phyloP scores from a whole-genome alignment of 805 yeast species.

The Kluyveromyces wickerhamii region DNA sequence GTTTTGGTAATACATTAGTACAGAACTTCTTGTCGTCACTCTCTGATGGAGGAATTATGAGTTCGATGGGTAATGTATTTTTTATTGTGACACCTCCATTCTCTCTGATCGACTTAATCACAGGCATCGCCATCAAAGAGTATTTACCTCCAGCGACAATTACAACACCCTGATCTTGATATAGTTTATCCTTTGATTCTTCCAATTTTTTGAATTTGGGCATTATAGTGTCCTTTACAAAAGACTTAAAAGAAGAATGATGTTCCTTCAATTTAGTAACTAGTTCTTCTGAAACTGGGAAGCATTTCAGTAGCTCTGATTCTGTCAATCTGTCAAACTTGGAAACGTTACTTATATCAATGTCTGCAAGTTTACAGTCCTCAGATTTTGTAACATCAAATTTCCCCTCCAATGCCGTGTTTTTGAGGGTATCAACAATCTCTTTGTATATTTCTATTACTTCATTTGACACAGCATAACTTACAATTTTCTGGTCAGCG shows the following conservation, averaged over 20 bases:
- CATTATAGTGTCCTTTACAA: slow-evolving; percentile 9
- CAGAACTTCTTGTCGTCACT: slow-evolving; percentile 57
- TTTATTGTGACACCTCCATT: slow-evolving; percentile 16
- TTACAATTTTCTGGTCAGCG: too few relatives aligned
- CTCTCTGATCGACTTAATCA: slow-evolving; percentile 54
- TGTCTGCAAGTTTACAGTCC: slow-evolving; percentile 15
- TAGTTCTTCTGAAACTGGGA: slow-evolving; percentile 16
- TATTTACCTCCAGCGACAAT: slow-evolving; percentile 77
- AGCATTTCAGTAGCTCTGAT: slow-evolving; percentile 18
- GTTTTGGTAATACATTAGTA: slow-evolving; percentile 46
- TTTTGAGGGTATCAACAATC: slow-evolving; percentile 17
- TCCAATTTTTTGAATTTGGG: slow-evolving; percentile 12
- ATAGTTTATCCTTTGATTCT: slow-evolving; percentile 7
- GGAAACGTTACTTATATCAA: slow-evolving; percentile 16
- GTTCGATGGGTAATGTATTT: slow-evolving; percentile 70
- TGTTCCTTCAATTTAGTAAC: slow-evolving; percentile 12
- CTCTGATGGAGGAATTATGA: slow-evolving; percentile 55
- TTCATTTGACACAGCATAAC: too few relatives aligned
- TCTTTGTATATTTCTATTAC: slow-evolving; percentile 16
- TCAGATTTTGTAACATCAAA: slow-evolving; percentile 14
- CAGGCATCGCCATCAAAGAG: slow-evolving; percentile 61
- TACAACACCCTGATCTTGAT: slow-evolving; percentile 40
- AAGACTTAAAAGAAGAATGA: slow-evolving; percentile 16
- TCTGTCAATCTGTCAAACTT: slow-evolving; percentile 18
- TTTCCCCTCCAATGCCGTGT: slow-evolving; percentile 21